phyloP scores from a whole-genome alignment of 805 yeast genomes.

The Suhomyces canberraensis region DNA sequence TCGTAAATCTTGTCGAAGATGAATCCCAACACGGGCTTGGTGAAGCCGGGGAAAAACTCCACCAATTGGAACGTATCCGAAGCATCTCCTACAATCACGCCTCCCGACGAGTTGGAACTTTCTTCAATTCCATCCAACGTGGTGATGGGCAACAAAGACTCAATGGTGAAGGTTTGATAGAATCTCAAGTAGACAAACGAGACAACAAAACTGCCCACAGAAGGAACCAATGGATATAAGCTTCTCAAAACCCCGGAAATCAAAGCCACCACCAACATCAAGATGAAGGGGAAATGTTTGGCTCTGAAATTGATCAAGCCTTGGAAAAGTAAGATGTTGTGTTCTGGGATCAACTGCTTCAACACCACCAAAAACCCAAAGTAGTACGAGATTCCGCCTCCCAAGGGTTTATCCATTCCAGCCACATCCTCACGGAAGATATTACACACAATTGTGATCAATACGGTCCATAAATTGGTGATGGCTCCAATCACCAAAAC shows the following conservation, averaged over 20 bases:
- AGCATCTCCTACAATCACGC: constrained; percentile 71
- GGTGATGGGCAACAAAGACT: constrained; percentile 51
- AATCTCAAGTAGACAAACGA: constrained; percentile 81
- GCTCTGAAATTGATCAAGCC: constrained; percentile 48
- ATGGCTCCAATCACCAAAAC: constrained; percentile 51
- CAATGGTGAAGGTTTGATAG: constrained; percentile 56
- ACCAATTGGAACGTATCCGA: constrained; percentile 83
- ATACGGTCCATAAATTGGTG: constrained; percentile 53
- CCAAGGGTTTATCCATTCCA: constrained; percentile 44
- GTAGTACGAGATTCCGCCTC: constrained; percentile 50
- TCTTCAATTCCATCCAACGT: constrained; percentile 19
- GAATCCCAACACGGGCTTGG: constrained; percentile 51
- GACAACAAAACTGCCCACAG: constrained; percentile 55
- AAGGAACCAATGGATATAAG: constrained; percentile 53
- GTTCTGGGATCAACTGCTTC: constrained; percentile 58
- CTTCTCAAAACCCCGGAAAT: constrained; percentile 36
- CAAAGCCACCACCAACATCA: constrained; percentile 27
- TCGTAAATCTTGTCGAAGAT: constrained; percentile 42
- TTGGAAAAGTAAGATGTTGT: constrained; percentile 47
- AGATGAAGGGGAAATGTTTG: constrained; percentile 58
- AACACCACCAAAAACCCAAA: constrained; percentile 56
- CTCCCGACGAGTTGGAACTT: constrained; percentile 9
- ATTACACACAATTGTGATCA: constrained; percentile 38
- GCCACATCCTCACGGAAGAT: constrained; percentile 31
- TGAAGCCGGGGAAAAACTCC: constrained; percentile 74